phyloP scores from a whole-genome alignment of 2,329 filamentous ascomycete species.

The Aplosporella prunicola region DNA sequence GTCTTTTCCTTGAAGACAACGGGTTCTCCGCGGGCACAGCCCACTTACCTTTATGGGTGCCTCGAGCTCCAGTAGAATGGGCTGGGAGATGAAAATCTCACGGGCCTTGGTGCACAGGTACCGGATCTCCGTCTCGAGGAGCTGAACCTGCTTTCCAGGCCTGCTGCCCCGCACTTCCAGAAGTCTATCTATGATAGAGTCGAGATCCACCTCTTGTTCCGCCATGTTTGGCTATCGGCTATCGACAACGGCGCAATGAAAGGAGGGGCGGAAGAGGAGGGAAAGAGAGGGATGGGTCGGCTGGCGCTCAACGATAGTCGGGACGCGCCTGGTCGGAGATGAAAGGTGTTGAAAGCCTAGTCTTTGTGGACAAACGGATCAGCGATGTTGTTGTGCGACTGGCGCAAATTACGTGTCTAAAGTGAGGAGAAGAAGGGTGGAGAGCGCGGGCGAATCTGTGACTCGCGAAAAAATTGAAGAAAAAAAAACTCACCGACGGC shows the following conservation, averaged over 20 bases:
- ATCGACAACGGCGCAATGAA: slow-evolving; percentile 13
- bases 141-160: slow-evolving; percentile 96
- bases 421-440: slow-evolving; percentile 7
- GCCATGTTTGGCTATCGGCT: slow-evolving; percentile 50
- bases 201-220: slow-evolving; percentile 90
- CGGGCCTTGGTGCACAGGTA: slow-evolving; percentile 97
- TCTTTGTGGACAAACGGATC: slow-evolving; percentile 3
- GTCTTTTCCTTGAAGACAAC: slow-evolving; percentile 1
- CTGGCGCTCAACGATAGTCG: slow-evolving; percentile 7
- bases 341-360: slow-evolving; percentile 11
- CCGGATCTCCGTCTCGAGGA: slow-evolving; percentile 91
- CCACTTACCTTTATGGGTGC: slow-evolving; percentile 90
- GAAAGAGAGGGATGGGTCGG: slow-evolving; percentile 4
- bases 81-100: slow-evolving; percentile 99
- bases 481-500: slow-evolving; percentile 10
- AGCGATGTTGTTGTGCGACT: slow-evolving; percentile 10
- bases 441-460: slow-evolving; percentile 3
- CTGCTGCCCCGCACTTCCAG: slow-evolving; percentile 96
- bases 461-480: neutral
- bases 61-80: slow-evolving; percentile 93
- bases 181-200: slow-evolving; percentile 98
- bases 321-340: slow-evolving; percentile 9
- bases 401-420: slow-evolving; percentile 9
- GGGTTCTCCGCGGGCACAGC: slow-evolving; percentile 4
- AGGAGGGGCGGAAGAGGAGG: too few species aligned